Evolutionary conservation across 345 rosid species (phyloP).

Genomic region (Populus deltoides): DNA sequence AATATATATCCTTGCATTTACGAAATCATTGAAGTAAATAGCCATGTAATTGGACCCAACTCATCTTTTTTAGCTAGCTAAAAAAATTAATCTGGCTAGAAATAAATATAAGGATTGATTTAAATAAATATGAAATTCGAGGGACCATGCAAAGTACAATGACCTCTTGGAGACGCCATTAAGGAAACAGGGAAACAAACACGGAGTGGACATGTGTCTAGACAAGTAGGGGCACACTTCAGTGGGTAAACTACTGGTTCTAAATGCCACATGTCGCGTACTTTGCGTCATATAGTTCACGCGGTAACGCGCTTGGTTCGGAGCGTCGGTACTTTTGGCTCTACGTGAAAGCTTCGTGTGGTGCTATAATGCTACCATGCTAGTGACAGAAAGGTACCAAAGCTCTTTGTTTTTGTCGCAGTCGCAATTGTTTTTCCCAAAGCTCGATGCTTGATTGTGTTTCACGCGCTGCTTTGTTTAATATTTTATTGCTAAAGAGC

Average conservation of each 20-base stretch:
- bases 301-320: not conserved
- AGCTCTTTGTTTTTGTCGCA: not conserved
- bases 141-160: not conserved
- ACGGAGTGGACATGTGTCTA: not conserved
- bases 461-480: not conserved
- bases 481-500: too few species aligned
- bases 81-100: not conserved
- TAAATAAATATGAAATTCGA: not conserved
- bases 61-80: not conserved
- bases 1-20: not conserved
- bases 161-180: not conserved
- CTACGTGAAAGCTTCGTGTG: not conserved
- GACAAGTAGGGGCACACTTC: not conserved
- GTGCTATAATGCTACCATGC: not conserved
- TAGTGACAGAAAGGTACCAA: not conserved
- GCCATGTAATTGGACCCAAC: not conserved
- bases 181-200: not conserved
- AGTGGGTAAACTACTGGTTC: not conserved
- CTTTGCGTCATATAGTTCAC: not conserved
- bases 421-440: not conserved
- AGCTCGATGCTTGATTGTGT: not conserved
- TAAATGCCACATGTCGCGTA: slow-evolving; percentile 6
- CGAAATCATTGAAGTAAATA: not conserved
- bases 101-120: not conserved
- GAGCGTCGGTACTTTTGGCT: not conserved